These are phyloP conservation scores for Venturiaceae sp. DNA, from an alignment of 2,329 filamentous ascomycete species.

Conservation along the genomic window DNA sequence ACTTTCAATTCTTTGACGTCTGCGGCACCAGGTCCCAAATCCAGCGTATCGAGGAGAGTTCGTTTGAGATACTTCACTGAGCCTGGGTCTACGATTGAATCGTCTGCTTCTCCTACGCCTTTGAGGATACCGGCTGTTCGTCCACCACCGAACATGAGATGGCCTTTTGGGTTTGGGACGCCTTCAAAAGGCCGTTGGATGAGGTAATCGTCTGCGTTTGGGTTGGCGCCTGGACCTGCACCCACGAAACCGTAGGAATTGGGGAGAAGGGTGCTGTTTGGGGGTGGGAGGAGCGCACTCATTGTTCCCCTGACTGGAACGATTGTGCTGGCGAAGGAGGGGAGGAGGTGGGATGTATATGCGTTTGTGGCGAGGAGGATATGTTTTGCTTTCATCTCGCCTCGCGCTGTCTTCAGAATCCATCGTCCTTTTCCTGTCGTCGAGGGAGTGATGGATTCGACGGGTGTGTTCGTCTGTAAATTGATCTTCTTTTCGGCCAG, in stretches of 20 bases:
- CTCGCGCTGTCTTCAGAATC: slow-evolving; percentile 54
- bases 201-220: slow-evolving; percentile 56
- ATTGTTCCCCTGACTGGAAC: slow-evolving; percentile 71
- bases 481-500: slow-evolving; percentile 47
- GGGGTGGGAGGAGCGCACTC: slow-evolving; percentile 52
- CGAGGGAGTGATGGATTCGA: slow-evolving; percentile 21
- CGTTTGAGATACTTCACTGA: slow-evolving; percentile 47
- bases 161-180: slow-evolving; percentile 34
- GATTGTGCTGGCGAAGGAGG: slow-evolving; percentile 58
- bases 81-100: slow-evolving; percentile 45
- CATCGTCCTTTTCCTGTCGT: slow-evolving; percentile 6
- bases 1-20: slow-evolving; percentile 36
- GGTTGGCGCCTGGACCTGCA: neutral
- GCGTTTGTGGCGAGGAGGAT: slow-evolving; percentile 76
- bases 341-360: slow-evolving; percentile 70
- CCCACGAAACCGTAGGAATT: slow-evolving; percentile 58
- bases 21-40: slow-evolving; percentile 23
- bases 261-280: slow-evolving; percentile 30
- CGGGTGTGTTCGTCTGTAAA: slow-evolving; percentile 65
- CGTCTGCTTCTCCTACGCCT: slow-evolving; percentile 49
- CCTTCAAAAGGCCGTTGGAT: slow-evolving; percentile 51
- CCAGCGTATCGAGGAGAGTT: slow-evolving; percentile 27
- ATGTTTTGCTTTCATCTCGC: slow-evolving; percentile 50
- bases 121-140: slow-evolving; percentile 36
- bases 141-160: slow-evolving; percentile 65